Evolutionary conservation across 805 yeast species (phyloP), one percentile per base, ranked within the genome.

Genomic region (Yarrowia hollandica): DNA sequence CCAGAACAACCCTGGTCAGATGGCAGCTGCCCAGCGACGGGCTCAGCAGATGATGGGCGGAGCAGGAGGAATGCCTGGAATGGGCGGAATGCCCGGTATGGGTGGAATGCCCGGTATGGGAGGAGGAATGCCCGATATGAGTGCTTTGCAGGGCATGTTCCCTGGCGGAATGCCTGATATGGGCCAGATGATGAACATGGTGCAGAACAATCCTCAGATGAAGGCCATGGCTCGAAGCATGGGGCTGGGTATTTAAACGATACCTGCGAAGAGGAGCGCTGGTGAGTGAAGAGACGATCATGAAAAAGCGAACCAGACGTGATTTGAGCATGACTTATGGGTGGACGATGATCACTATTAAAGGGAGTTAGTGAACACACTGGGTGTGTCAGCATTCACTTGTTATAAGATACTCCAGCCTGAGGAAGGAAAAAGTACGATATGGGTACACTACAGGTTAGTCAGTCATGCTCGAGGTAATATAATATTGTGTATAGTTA

Each of bases 81-180:
- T 76, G 77, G 82, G 84, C 60, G 83, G 82, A 60, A 84, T 84
- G 71, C 83, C 85, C 67, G 85, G 79, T 60, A 79, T 73, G 69
- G 65, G 71, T 59, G 69, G 68, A 26, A 60, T 81, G 79, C 76
- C 77, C n/a, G 77, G 76, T 42, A 72, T 82, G 67, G 88, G 87
- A 30, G 76, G 75, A 12, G 72, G 72, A 2, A 28, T 54, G 54
- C 63, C 63, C 4, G 80, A 77, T 33, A 77, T 76, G 15, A 73
- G 71, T 34, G 79, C 42, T 23, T 34, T 52, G 3, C 44, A 35
- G 33, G 42, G 44, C 16, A 52, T 52, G 58, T 52, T 52, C 44
- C 44, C 72, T 10, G 82, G 80, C 30, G 89, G 89, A 16, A 82
- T 82, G 85, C 86, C 86, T n/a, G 81, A 79, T 65, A 80, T 83